phyloP scores from a whole-genome alignment of 2,329 filamentous ascomycete species.

The Aspergillus eucalypticola region DNA sequence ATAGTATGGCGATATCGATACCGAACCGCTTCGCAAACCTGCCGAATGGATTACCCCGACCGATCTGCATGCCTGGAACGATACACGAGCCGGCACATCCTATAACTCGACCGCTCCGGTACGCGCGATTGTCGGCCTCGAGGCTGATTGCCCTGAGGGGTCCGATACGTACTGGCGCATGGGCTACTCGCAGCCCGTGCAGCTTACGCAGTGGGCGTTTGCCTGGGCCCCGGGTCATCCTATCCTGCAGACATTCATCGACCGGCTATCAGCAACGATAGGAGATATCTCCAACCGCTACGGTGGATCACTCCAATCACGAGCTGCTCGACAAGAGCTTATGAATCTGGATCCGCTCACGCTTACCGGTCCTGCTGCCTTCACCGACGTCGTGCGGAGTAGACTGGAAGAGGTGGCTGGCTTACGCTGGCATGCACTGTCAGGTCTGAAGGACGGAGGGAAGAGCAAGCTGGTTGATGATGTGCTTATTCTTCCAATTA shows the following conservation, averaged over 20 bases:
- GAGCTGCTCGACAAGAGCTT: constrained; percentile 15
- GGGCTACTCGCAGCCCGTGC: constrained; percentile 36
- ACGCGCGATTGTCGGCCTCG: constrained; percentile 32
- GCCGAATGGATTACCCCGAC: constrained; percentile 27
- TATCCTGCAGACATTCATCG: constrained; percentile 30
- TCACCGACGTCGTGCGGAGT: constrained; percentile 28
- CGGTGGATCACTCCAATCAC: background rate
- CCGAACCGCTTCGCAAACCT: constrained; percentile 30
- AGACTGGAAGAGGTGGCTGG: constrained; percentile 26
- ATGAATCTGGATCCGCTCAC: constrained; percentile 28
- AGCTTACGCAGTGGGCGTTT: constrained; percentile 37
- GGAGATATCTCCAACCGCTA: background rate
- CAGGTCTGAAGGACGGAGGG: constrained; percentile 32
- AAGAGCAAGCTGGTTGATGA: constrained; percentile 33
- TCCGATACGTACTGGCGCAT: constrained; percentile 34
- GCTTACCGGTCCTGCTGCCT: constrained; percentile 33
- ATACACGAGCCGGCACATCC: constrained; percentile 22
- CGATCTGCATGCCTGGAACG: constrained; percentile 31
- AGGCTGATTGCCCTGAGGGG: constrained; percentile 31
- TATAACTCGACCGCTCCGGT: constrained; percentile 28
- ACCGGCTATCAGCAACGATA: constrained; percentile 17
- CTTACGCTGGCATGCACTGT: constrained; percentile 35
- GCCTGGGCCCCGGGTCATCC: constrained; percentile 31
- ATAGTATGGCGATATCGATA: constrained; percentile 38
- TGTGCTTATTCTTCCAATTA: constrained; percentile 36